A percentile compares a stretch with the other conserved stretches of the same genome.
Conservation (phyloP, 768 basidiomycete species). For the Lanmaoa pseudosensibilis region DNA sequence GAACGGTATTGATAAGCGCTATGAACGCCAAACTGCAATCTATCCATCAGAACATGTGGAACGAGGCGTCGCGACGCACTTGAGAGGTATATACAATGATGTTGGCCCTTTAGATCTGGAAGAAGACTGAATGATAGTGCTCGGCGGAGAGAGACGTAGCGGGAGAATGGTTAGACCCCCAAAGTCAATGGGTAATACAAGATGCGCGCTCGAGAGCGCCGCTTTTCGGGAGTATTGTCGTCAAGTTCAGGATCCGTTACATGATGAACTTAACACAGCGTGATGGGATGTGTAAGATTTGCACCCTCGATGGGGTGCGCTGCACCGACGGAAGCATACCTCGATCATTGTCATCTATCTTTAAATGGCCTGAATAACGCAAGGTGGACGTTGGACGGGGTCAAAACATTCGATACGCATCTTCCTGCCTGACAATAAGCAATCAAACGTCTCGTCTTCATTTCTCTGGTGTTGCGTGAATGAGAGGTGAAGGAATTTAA, state of each 20-base stretch:
- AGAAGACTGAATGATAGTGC: not conserved
- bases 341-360: constrained; percentile 13
- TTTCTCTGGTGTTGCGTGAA: not conserved
- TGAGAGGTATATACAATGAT: constrained; percentile 7
- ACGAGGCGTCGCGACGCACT: constrained; percentile 22
- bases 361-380: constrained; percentile 6
- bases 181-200: not conserved
- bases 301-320: constrained; percentile 2
- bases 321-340: not conserved
- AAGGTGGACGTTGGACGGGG: constrained; percentile 12
- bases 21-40: constrained; percentile 15
- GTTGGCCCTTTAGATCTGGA: constrained; percentile 1
- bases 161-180: not conserved
- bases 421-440: not conserved
- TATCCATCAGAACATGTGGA: constrained; percentile 15
- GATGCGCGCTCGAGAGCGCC: not conserved
- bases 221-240: not conserved
- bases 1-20: constrained; percentile 4
- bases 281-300: constrained; percentile 10
- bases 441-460: not conserved
- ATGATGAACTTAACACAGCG: not conserved
- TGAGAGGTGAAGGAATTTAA: constrained; percentile 1
- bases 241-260: not conserved
- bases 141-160: constrained; percentile 3
- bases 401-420: not conserved